phyloP scores from a whole-genome alignment of 441 rosid genomes.

The Pelargonium cotyledonis region DNA sequence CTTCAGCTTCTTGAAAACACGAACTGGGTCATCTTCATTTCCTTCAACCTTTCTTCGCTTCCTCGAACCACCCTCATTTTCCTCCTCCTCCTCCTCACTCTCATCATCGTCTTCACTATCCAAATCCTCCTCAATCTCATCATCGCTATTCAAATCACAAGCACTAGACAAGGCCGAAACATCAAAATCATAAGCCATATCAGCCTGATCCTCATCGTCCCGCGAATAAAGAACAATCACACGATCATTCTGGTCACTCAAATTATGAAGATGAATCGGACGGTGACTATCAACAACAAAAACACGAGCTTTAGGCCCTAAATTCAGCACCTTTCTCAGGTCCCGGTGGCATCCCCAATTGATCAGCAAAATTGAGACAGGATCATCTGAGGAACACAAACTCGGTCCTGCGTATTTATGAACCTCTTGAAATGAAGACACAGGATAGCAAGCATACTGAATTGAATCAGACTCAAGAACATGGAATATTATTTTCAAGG shows the following conservation, averaged over 20 bases:
- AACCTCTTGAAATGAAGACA: slow-evolving; percentile 75
- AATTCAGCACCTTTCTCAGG: slow-evolving; percentile 40
- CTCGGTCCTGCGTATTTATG: slow-evolving; percentile 55
- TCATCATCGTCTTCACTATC: slow-evolving; percentile 44
- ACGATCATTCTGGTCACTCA: slow-evolving; percentile 60
- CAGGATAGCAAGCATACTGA: slow-evolving; percentile 84
- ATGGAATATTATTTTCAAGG: slow-evolving; percentile 75
- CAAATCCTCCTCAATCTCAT: slow-evolving; percentile 34
- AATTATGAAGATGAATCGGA: slow-evolving; percentile 82
- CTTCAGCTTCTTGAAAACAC: slow-evolving; percentile 57
- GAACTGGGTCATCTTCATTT: slow-evolving; percentile 40
- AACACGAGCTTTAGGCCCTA: slow-evolving; percentile 56
- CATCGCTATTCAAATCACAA: slow-evolving; percentile 35
- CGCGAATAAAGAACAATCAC: slow-evolving; percentile 72
- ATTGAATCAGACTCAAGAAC: slow-evolving; percentile 85
- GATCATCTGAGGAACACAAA: slow-evolving; percentile 39
- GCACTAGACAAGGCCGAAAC: slow-evolving; percentile 67
- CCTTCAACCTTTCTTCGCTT: slow-evolving; percentile 44
- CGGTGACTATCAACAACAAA: slow-evolving; percentile 88
- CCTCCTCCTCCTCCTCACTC: slow-evolving; percentile 36
- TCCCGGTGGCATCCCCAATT: slow-evolving; percentile 97
- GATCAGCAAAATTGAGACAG: slow-evolving; percentile 55
- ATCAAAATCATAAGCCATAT: slow-evolving; percentile 72
- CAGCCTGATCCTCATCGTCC: slow-evolving; percentile 81
- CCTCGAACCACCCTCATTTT: slow-evolving; percentile 38